These are phyloP conservation scores for Exophiala calicioides DNA, from an alignment of 2,329 filamentous ascomycete genomes.

Conservation along the genomic window DNA sequence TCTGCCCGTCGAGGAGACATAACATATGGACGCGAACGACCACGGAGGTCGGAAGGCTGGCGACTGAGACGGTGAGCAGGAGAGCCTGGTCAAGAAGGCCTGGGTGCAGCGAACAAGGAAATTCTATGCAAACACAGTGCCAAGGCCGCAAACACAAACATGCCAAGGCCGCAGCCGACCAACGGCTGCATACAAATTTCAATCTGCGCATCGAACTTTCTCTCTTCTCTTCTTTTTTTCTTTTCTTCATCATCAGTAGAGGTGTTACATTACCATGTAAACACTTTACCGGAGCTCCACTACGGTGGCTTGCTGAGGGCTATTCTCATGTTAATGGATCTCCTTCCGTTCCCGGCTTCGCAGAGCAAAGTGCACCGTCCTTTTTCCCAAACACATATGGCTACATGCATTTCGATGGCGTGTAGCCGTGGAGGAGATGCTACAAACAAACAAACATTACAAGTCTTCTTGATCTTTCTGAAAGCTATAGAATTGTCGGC, in stretches of 20 bases:
- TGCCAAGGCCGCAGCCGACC: no score
- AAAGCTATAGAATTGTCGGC: no score
- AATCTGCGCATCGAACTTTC: slow-evolving; percentile 5
- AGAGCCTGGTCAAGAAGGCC: no score
- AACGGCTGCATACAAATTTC: slow-evolving; percentile 14
- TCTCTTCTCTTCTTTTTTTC: slow-evolving; percentile 37
- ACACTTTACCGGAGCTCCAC: slow-evolving; percentile 51
- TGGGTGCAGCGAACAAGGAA: no score
- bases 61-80: no score
- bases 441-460: slow-evolving; percentile 34
- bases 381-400: slow-evolving; percentile 48
- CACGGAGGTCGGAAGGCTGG: no score
- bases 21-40: no score
- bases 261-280: slow-evolving; percentile 52
- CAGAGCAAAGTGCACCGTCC: slow-evolving; percentile 43
- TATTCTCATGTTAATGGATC: slow-evolving; percentile 49
- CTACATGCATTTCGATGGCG: slow-evolving; percentile 45
- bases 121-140: no score
- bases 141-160: no score
- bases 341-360: slow-evolving; percentile 54
- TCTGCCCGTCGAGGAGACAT: no score
- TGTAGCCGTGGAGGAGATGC: slow-evolving; percentile 51
- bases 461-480: no score
- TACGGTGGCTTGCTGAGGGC: slow-evolving; percentile 52
- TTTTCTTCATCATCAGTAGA: slow-evolving; percentile 53